Conservation (phyloP, 176 grass and related monocot species). For the Triticum dicoccoides region DNA sequence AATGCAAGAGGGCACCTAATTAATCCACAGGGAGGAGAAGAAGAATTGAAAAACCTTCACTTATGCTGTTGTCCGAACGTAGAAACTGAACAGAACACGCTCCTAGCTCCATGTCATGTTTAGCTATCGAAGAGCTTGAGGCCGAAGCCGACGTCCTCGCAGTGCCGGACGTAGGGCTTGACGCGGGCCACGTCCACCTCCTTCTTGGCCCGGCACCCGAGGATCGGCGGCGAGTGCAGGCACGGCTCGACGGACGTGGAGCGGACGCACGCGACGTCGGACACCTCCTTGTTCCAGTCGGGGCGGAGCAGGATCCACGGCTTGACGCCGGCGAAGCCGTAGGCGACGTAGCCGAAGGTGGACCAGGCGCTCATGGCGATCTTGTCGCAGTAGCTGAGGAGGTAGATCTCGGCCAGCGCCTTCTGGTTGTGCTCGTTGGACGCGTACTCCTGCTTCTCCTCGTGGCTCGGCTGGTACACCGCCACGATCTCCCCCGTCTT, state of each 20-base stretch:
- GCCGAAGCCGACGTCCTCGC: slow-evolving; percentile 76
- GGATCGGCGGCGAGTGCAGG: slow-evolving; percentile 77
- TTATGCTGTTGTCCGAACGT: not conserved
- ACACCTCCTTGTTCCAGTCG: slow-evolving; percentile 53
- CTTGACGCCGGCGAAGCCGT: slow-evolving; percentile 79
- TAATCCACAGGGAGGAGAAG: slow-evolving; percentile 4
- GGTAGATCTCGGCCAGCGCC: slow-evolving; percentile 78
- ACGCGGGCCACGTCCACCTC: slow-evolving; percentile 55
- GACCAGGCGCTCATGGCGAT: slow-evolving; percentile 84
- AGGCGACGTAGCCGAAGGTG: slow-evolving; percentile 84
- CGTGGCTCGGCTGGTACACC: slow-evolving; percentile 89
- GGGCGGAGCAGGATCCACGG: slow-evolving; percentile 82
- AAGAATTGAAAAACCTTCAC: not conserved
- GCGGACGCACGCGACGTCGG: slow-evolving; percentile 54
- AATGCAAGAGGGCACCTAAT: slow-evolving; percentile 35
- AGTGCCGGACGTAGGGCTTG: slow-evolving; percentile 68
- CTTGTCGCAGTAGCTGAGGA: slow-evolving; percentile 85
- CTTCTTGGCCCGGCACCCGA: slow-evolving; percentile 57
- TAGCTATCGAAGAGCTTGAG: slow-evolving; percentile 74
- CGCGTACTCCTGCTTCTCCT: slow-evolving; percentile 84
- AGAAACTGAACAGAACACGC: not conserved
- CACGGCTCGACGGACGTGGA: slow-evolving; percentile 84
- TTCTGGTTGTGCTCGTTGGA: slow-evolving; percentile 89
- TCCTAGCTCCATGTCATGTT: slow-evolving; percentile 9
- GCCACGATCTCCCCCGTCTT: slow-evolving; percentile 59